Evolutionary conservation across 495 filamentous ascomycete genomes (phyloP), one percentile per base, ranked within the genome.

Genomic region (Xylaria scruposa): DNA sequence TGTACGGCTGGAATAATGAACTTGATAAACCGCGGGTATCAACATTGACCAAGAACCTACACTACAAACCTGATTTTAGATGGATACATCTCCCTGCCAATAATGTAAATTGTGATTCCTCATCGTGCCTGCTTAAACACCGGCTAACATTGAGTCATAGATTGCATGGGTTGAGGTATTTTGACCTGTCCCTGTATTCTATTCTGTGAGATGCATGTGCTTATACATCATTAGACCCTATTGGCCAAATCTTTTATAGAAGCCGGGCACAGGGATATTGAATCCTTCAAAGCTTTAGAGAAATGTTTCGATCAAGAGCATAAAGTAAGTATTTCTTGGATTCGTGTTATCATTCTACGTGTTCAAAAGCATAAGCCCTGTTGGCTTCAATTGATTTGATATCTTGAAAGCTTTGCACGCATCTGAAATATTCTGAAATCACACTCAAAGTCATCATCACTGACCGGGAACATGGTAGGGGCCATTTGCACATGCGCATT

Each of bases 21-120:
- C 88, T 89, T 70, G 84, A 87, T 64, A 87, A 84, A 70, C 83
- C 84, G 13, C 85, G 84, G 38, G 78, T 90, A 19, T 85, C 82
- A 7, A 87, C 90, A 1, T 69, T 89, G 1, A 85, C 87, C 0
- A 85, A 82, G 44, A 85, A 90, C 66, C 82, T 81, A 64, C 76
- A 79, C 53, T 78, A 85, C 72, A 84, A 83, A 8, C 85, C 86
- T n/a, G 82, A 88, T 44, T 92, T 91, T 71, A 81, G 90, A 31
- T 92, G 90, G 90, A 91, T 92, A 68, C 90, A 92, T 82, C 80
- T 92, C 0, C 90, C 90, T 7, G 89, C 90, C 0, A 79, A 79
- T 75, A 79, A 81, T 78, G 77, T 79, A 76, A 40, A 71, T 69
- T 59, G 8, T 72, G 51, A 72, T 51, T 63, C n/a, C 71, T 24